phyloP scores from a whole-genome alignment of 305 asterid genomes.

The Fraxinus floribunda region DNA sequence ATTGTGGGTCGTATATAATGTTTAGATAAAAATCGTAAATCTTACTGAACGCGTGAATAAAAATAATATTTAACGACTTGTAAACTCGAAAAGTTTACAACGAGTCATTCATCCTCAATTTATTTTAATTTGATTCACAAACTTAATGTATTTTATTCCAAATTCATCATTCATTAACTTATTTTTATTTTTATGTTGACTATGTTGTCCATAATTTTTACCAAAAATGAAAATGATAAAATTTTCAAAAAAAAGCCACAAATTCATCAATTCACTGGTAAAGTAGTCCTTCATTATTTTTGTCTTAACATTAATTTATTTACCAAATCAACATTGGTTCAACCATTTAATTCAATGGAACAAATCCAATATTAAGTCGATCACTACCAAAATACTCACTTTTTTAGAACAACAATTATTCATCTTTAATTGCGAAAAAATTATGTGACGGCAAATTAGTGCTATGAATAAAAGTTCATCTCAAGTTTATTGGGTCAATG shows the following conservation, averaged over 20 bases:
- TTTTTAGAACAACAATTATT: no score
- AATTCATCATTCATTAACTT: not conserved
- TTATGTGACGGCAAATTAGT: no score
- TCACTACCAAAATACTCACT: no score
- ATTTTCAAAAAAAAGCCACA: not conserved
- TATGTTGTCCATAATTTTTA: not conserved
- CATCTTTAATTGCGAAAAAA: no score
- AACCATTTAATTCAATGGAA: no score
- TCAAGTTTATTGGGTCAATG: no score
- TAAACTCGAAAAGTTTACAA: not conserved
- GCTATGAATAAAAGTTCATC: no score
- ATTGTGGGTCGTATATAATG: not conserved
- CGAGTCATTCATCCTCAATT: not conserved
- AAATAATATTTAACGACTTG: not conserved
- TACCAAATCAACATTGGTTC: no score
- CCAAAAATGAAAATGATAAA: not conserved
- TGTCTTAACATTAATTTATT: not conserved
- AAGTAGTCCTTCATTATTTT: not conserved
- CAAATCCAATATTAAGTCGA: no score
- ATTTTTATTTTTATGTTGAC: not conserved
- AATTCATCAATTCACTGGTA: no score
- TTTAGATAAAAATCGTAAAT: not conserved
- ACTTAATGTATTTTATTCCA: not conserved
- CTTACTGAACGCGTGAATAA: not conserved
- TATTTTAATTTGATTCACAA: not conserved